Percentiles rank a stretch among this genome's conserved stretches.
Conservation (phyloP, 2,329 filamentous ascomycete genomes). For the Alternaria sp. region DNA sequence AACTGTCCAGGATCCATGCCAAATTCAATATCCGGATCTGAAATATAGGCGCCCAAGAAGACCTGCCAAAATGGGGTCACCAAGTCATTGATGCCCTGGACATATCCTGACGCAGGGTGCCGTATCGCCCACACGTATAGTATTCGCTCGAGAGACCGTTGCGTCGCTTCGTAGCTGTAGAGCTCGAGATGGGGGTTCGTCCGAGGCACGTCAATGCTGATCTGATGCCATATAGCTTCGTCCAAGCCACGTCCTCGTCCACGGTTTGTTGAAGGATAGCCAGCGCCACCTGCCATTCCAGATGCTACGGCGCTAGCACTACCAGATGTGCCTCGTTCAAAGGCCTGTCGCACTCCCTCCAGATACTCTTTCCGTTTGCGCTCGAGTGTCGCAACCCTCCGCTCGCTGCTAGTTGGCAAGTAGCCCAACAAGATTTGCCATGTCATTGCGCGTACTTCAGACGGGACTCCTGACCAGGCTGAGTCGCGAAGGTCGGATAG, state of each 20-base stretch:
- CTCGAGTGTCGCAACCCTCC: conserved; percentile 86
- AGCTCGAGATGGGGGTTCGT: conserved; percentile 96
- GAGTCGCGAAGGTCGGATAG: conserved; percentile 81
- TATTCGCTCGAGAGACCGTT: conserved; percentile 91
- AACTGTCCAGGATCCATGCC: conserved; percentile 98
- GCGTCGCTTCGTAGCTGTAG: conserved; percentile 95
- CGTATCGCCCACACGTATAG: conserved; percentile 97
- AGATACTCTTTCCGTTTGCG: conserved; percentile 96
- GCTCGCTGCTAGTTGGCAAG: conserved; percentile 93
- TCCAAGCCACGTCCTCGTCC: conserved; percentile 79
- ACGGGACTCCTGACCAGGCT: conserved; percentile 93
- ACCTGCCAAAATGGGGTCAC: conserved; percentile 99
- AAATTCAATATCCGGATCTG: conserved; percentile 87
- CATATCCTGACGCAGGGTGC: conserved; percentile 95
- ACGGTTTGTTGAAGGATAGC: conserved; percentile 57
- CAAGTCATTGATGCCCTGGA: conserved; percentile 97
- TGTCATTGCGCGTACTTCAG: conserved; percentile 97
- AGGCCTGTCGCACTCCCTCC: conserved; percentile 79
- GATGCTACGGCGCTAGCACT: conserved; percentile 53
- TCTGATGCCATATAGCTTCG: conserved; percentile 99
- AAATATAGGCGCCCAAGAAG: conserved; percentile 92
- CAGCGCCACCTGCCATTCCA: conserved; percentile 58
- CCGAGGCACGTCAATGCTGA: conserved; percentile 95
- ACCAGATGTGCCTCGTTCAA: conserved; percentile 60
- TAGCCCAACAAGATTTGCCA: conserved; percentile 97